Evolutionary conservation across 306 rosid species (phyloP), one percentile per base, ranked within the genome.

Genomic region (Vigna unguiculata): DNA sequence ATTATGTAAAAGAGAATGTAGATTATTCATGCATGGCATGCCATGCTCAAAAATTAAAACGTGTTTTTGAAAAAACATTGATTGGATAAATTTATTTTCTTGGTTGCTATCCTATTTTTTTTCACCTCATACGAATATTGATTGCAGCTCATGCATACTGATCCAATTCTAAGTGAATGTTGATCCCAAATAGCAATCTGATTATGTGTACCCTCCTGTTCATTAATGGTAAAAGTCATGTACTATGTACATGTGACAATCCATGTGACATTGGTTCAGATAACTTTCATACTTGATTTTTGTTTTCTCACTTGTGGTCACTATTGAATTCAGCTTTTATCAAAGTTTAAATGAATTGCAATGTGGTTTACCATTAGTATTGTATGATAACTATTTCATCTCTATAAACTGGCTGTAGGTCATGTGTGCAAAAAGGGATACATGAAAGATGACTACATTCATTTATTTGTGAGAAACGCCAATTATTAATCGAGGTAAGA

Each of bases 401-500:
- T 76, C 60, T 21, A 48, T 61, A 41, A 62, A 48, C 63, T 86
- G 80, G n/a, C 34, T 51, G 74, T 46, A 92, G 99, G 90, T 96
- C 98, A 16, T 96, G 99, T 76, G 92, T 96, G 76, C 32, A 92
- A 86, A 76, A 96, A 89, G 87, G 98, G 97, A 63, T 96, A 91
- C 87, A 92, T 92, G 93, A 96, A 88, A 82, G 99, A 96, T 68
- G 99, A 91, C 38, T 88, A 91, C 72, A 57, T 89, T 78, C 98
- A 89, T 61, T 85, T 92, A 40, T 96, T 92, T 80, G 98, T 96
- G 14, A 87, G 93, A 86, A 92, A 84, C 99, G 46, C 98, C 98
- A 13, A 92, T 96, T 77, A 92, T 92, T 55, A 95, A 95, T 66
- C 6, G 97, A 0, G 99, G 97, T 92, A 87, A 57, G 88, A 69